Evolutionary conservation across 192 early-diverging fungal genomes (phyloP), one percentile per base, ranked within the genome.

Genomic region (Umbelopsis sp.): DNA sequence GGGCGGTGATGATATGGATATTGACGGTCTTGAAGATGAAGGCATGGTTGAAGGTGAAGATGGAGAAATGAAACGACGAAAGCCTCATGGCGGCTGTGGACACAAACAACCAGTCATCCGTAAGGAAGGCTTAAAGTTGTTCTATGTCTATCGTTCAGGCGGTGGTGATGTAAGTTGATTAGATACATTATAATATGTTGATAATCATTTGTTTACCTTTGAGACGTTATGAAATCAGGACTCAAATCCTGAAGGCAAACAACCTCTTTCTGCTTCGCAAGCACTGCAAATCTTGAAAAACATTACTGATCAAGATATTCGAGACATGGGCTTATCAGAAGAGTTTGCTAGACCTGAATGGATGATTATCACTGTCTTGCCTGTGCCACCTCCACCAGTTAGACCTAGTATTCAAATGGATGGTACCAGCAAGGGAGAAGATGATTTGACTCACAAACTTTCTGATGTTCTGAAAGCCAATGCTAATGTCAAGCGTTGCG

Each of bases 321-420:
- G 83, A 55, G 84, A 84, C 69, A 92, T 99, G 90, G 97, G 96
- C 25, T 80, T 99, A 22, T 89, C 91, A 66, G 88, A 91, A 33
- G 87, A 95, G 69, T 98, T 86, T 84, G 96, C 97, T 16, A 88
- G 96, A 16, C 97, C 97, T 11, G 97, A 98, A 79, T 99, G 97
- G 97, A 97, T 99, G 95, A 86, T 98, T 64, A 85, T 97, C 66
- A 92, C 94, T 7, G 91, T 95, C 18, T 84, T 99, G 70, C 94
- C 97, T 18, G 96, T 98, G 9, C 95, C 98, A 46, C 98, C 98
- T 1, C 94, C 95, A 82, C 86, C 96, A 7, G 98, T 99, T 27
- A 94, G 98, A 49, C 98, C 98, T 20, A 94, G 95, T 74, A 94
- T 98, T 76, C 89, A 91, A 72, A 93, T 95, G 90, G 94, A 97